Evolutionary conservation across 2,329 filamentous ascomycete genomes (phyloP).

Genomic region (Dactylellina leptospora): DNA sequence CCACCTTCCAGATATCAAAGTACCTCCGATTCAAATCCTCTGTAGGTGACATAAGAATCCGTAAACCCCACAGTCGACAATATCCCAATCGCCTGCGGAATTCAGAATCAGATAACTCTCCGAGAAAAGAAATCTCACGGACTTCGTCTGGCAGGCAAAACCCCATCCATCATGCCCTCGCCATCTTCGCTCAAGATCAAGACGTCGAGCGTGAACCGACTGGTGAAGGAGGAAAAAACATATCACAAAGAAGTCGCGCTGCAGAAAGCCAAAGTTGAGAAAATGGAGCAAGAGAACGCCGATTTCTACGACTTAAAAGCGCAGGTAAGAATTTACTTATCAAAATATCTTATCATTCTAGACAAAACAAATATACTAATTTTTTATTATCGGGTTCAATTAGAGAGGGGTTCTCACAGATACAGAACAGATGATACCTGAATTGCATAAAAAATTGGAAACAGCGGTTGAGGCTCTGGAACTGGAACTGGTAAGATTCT

Average conservation of each 20-base stretch:
- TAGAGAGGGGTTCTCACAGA: conserved; percentile 86
- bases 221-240: conserved; percentile 89
- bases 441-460: conserved; percentile 74
- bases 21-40: conserved; percentile 8
- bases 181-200: conserved; percentile 80
- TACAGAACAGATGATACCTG: conserved; percentile 82
- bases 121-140: no score
- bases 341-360: conserved; percentile 56
- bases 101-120: no score
- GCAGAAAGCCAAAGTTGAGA: conserved; percentile 76
- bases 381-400: neutral
- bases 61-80: no score
- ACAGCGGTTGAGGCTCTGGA: conserved; percentile 78
- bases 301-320: conserved; percentile 82
- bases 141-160: no score
- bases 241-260: conserved; percentile 85
- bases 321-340: conserved; percentile 91
- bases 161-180: no score
- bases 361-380: conserved; percentile 11
- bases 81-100: no score
- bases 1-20: conserved; percentile 21
- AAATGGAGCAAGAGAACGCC: conserved; percentile 69
- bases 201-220: conserved; percentile 78
- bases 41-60: no score
- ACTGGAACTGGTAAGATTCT: conserved; percentile 75